A percentile compares a stretch with the other conserved stretches of the same genome.
Evolutionary conservation across 139 green algal species (phyloP).

Genomic region (Picochlorum sp.): DNA sequence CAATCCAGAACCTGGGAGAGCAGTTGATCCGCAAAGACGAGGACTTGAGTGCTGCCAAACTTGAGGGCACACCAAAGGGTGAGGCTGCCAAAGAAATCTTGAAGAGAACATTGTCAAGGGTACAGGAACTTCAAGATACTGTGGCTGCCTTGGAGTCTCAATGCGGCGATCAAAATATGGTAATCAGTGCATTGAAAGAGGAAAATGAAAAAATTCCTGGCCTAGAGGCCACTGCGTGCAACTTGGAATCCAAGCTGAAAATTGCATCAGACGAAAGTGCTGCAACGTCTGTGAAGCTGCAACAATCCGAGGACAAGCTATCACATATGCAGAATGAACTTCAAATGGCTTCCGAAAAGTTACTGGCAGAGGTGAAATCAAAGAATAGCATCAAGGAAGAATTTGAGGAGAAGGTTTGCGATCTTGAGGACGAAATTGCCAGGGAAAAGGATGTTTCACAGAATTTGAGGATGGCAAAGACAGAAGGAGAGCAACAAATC

Average conservation of each 20-base stretch:
- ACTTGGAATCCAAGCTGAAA: not conserved
- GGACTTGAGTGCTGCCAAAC: not conserved
- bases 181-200: not conserved
- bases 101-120: not conserved
- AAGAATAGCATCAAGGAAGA: not conserved
- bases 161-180: too few species aligned
- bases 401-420: not conserved
- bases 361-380: not conserved
- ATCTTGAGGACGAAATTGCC: not conserved
- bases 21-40: not conserved
- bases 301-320: not conserved
- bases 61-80: not conserved
- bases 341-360: too few species aligned
- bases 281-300: not conserved
- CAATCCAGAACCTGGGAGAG: not conserved
- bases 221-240: not conserved
- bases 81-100: slow-evolving; percentile 1
- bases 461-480: slow-evolving; percentile 7
- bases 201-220: not conserved
- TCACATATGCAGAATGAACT: too few species aligned
- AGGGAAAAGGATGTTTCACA: not conserved
- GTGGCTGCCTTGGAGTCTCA: not conserved
- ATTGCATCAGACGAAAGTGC: not conserved
- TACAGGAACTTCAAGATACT: not conserved
- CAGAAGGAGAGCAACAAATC: not conserved